Conservation (phyloP, 345 rosid genomes). For the Populus deltoides region DNA sequence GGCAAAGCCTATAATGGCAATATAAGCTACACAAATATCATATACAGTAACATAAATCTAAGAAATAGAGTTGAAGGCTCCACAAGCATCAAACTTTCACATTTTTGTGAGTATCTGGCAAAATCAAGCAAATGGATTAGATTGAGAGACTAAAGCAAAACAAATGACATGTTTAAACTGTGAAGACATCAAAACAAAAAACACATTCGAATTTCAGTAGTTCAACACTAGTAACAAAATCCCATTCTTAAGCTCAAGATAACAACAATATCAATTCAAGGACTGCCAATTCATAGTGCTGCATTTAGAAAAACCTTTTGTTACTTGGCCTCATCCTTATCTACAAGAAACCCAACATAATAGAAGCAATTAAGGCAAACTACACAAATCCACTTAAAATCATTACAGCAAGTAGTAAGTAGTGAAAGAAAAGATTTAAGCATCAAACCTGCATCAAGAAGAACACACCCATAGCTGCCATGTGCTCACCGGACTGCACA, state of each 20-base stretch:
- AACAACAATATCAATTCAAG: not conserved
- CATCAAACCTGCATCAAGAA: slow-evolving; percentile 81
- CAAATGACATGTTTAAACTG: not conserved
- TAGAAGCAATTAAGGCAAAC: not conserved
- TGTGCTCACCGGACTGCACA: slow-evolving; percentile 98
- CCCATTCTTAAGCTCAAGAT: not conserved
- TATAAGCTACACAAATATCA: not conserved
- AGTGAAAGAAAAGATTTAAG: not conserved
- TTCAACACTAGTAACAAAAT: not conserved
- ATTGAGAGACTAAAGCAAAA: not conserved
- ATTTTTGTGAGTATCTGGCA: not conserved
- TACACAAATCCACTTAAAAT: not conserved
- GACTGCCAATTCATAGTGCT: not conserved
- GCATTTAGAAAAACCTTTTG: not conserved
- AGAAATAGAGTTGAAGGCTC: not conserved
- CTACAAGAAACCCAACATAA: not conserved
- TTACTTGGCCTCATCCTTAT: not conserved
- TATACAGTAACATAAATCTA: not conserved
- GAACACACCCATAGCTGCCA: slow-evolving; percentile 98
- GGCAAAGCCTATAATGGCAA: not conserved
- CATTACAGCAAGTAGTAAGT: not conserved
- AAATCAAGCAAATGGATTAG: not conserved
- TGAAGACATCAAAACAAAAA: not conserved
- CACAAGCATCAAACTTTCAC: not conserved
- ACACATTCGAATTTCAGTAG: not conserved